Conservation (phyloP, 208 protist genomes). For the Trypanosoma platydactyli region DNA sequence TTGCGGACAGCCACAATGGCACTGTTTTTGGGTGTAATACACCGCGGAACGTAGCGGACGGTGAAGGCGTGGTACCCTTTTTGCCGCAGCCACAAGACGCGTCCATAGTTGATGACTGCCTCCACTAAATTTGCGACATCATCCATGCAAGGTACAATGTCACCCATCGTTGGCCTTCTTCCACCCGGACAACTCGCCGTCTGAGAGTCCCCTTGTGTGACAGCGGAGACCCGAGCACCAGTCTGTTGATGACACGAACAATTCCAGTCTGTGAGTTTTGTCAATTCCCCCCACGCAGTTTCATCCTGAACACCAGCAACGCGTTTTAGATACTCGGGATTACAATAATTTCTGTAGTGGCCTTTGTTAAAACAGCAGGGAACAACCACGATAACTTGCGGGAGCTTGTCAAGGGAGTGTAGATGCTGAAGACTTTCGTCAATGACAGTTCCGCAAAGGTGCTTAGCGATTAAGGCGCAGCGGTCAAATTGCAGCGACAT, state of each 20-base stretch:
- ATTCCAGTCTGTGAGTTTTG: slow-evolving; percentile 76
- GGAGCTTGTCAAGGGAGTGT: slow-evolving; percentile 45
- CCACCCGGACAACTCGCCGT: background rate
- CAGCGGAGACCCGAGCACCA: background rate
- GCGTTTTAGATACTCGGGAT: slow-evolving; percentile 41
- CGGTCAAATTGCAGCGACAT: slow-evolving; percentile 29
- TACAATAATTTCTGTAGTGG: slow-evolving; percentile 55
- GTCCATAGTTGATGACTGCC: slow-evolving; percentile 62
- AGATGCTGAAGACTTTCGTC: slow-evolving; percentile 68
- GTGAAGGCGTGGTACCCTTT: slow-evolving; percentile 47
- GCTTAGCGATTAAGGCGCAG: slow-evolving; percentile 71
- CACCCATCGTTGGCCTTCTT: slow-evolving; percentile 34
- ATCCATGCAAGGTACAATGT: slow-evolving; percentile 49
- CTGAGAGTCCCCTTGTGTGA: background rate
- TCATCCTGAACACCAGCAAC: slow-evolving; percentile 35
- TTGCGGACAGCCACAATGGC: slow-evolving; percentile 57
- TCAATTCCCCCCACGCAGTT: slow-evolving; percentile 36
- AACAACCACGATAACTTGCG: slow-evolving; percentile 62
- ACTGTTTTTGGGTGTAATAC: slow-evolving; percentile 82
- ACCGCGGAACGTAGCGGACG: slow-evolving; percentile 66
- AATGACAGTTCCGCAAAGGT: slow-evolving; percentile 79
- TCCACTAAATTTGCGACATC: slow-evolving; percentile 51
- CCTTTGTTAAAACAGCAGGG: slow-evolving; percentile 82
- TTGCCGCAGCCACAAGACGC: slow-evolving; percentile 54
- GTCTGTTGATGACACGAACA: slow-evolving; percentile 26